These are phyloP conservation scores for Kipferlia bialata DNA, from an alignment of 78 protist species.

Conservation along the genomic window DNA sequence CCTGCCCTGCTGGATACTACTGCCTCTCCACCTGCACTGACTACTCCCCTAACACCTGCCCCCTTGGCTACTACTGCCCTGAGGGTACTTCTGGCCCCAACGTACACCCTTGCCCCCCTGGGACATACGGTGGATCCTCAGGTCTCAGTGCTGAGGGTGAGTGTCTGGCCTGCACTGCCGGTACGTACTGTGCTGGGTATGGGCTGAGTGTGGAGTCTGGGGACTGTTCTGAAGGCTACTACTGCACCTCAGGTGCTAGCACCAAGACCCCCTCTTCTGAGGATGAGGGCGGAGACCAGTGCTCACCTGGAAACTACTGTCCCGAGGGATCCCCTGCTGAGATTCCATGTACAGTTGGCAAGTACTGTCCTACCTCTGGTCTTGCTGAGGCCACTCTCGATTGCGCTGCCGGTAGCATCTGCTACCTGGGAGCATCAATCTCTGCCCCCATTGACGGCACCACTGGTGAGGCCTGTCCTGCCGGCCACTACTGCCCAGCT, in stretches of 20 bases:
- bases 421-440: background rate
- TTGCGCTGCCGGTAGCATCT: constrained; percentile 27
- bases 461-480: background rate
- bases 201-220: background rate
- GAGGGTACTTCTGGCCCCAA: background rate
- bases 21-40: background rate
- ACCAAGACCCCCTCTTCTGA: background rate
- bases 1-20: constrained; percentile 24
- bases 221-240: constrained; percentile 12
- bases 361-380: constrained; percentile 7
- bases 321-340: constrained; percentile 14
- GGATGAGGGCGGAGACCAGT: no score
- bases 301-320: constrained; percentile 36
- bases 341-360: constrained; percentile 1
- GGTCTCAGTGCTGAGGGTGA: constrained; percentile 8
- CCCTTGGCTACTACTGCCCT: constrained; percentile 25
- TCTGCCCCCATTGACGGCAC: background rate
- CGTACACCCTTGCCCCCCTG: constrained; percentile 1
- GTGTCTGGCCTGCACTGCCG: constrained; percentile 17
- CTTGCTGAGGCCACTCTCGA: constrained; percentile 17
- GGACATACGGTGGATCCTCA: background rate
- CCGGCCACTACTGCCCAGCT: constrained; percentile 23
- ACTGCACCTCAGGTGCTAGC: background rate
- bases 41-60: background rate
- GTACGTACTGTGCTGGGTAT: constrained; percentile 6